phyloP scores from a whole-genome alignment of 2,329 filamentous ascomycete species.

The Penicillium nordicum region DNA sequence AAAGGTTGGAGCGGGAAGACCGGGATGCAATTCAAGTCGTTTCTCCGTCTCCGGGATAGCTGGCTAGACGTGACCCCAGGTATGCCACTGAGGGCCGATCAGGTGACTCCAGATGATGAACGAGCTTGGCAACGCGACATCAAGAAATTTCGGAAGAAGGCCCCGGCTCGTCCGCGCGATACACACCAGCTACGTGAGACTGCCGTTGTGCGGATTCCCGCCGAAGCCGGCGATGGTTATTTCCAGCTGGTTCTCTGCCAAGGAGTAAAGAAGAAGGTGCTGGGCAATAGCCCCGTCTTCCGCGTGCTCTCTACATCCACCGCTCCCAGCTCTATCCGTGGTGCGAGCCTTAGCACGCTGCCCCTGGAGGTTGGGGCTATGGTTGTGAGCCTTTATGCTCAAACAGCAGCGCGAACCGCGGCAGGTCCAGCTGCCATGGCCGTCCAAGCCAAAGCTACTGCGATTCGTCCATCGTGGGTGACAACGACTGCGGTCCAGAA shows the following conservation, averaged over 20 bases:
- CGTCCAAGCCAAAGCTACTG: conserved; percentile 27
- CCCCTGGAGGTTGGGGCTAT: conserved; percentile 61
- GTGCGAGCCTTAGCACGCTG: conserved; percentile 62
- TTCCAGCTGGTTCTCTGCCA: conserved; percentile 64
- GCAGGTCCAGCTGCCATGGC: conserved; percentile 24
- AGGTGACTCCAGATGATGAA: conserved; percentile 58
- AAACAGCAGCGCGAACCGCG: conserved; percentile 28
- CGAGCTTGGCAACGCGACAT: conserved; percentile 67
- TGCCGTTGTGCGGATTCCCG: conserved; percentile 62
- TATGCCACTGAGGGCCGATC: conserved; percentile 44
- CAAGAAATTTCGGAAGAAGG: conserved; percentile 59
- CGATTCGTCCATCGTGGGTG: conserved; percentile 29
- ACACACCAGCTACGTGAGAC: conserved; percentile 60
- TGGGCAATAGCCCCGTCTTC: conserved; percentile 66
- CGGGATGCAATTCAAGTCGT: conserved; percentile 63
- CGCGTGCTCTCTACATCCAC: conserved; percentile 64
- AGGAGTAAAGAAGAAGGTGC: conserved; percentile 53
- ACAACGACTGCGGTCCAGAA: conserved; percentile 32
- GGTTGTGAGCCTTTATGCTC: conserved; percentile 44
- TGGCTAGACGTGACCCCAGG: conserved; percentile 69
- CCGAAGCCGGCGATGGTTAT: conserved; percentile 63
- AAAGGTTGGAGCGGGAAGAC: conserved; percentile 66
- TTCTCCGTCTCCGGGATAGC: conserved; percentile 56
- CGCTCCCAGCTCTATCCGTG: conserved; percentile 59
- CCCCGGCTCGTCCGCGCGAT: conserved; percentile 43